A percentile compares a stretch with the other conserved stretches of the same genome.
These are phyloP conservation scores for Xylaria sp. DNA, from an alignment of 2,329 filamentous ascomycete species.

Conservation along the genomic window DNA sequence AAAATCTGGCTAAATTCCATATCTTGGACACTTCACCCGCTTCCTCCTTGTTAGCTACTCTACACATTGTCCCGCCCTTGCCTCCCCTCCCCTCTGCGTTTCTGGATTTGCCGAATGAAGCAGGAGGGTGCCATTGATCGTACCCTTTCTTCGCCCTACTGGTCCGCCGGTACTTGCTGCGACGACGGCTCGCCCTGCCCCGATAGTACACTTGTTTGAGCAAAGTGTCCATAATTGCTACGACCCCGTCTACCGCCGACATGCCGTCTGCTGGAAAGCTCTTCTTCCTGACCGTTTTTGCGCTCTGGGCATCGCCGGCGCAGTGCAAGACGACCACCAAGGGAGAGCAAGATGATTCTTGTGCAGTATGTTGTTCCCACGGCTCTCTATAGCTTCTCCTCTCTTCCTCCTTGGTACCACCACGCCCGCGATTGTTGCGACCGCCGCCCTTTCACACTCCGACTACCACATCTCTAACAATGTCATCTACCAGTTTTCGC, in stretches of 20 bases:
- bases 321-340: slow-evolving; percentile 56
- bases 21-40: slow-evolving; percentile 25
- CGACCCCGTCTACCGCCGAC: slow-evolving; percentile 41
- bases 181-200: slow-evolving; percentile 10
- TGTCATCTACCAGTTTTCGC: slow-evolving; percentile 75
- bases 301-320: slow-evolving; percentile 63
- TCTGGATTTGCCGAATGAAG: slow-evolving; percentile 38
- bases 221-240: slow-evolving; percentile 36
- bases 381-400: slow-evolving; percentile 40
- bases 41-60: not conserved
- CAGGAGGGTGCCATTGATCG: slow-evolving; percentile 31
- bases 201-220: slow-evolving; percentile 22
- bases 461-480: slow-evolving; percentile 55
- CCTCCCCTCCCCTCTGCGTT: slow-evolving; percentile 7
- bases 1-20: slow-evolving; percentile 41
- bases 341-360: slow-evolving; percentile 57
- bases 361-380: slow-evolving; percentile 60
- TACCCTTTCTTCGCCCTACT: not conserved
- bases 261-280: slow-evolving; percentile 66
- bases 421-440: slow-evolving; percentile 43
- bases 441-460: slow-evolving; percentile 38
- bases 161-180: slow-evolving; percentile 20
- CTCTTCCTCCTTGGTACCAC: slow-evolving; percentile 38
- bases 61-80: slow-evolving; percentile 9
- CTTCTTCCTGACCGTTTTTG: slow-evolving; percentile 67